Evolutionary conservation across 192 early-diverging fungal species (phyloP).

Genomic region (Coemansia nantahalensis): DNA sequence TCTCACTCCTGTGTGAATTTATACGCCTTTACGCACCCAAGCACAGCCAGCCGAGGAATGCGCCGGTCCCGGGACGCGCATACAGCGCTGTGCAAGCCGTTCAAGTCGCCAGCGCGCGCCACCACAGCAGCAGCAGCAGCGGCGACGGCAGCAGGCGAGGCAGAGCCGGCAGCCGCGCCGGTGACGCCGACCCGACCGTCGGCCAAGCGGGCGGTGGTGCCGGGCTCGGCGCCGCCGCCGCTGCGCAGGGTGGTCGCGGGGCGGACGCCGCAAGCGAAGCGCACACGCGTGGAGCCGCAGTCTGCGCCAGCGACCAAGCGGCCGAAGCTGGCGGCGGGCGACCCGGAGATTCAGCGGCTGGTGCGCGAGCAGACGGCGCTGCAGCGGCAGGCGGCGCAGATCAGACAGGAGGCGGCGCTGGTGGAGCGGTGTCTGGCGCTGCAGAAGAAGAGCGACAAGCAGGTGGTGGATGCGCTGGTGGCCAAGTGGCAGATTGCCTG

Average conservation of each 20-base stretch:
- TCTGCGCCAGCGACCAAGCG: not conserved
- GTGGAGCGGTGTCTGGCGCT: constrained; percentile 26
- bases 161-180: not conserved
- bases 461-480: constrained; percentile 24
- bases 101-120: constrained; percentile 37
- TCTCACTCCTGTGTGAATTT: too few relatives aligned
- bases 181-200: not conserved
- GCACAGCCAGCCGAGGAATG: too few relatives aligned
- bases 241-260: not conserved
- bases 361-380: constrained; percentile 19
- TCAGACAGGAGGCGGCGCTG: constrained; percentile 18
- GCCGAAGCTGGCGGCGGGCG: constrained; percentile 1
- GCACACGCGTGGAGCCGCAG: not conserved
- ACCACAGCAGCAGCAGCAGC: not conserved
- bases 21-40: too few relatives aligned
- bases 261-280: not conserved
- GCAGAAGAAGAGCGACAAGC: constrained; percentile 19
- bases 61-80: constrained; percentile 15
- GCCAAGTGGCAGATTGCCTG: constrained; percentile 44
- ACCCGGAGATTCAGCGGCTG: constrained; percentile 10
- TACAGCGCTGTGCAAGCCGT: constrained; percentile 31
- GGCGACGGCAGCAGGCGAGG: not conserved
- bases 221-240: constrained; percentile 5
- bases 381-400: constrained; percentile 15
- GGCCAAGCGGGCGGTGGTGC: not conserved